Base-by-base conservation (phyloP, 2,329 filamentous ascomycete species). In the Epicoccum sorghinum region DNA sequence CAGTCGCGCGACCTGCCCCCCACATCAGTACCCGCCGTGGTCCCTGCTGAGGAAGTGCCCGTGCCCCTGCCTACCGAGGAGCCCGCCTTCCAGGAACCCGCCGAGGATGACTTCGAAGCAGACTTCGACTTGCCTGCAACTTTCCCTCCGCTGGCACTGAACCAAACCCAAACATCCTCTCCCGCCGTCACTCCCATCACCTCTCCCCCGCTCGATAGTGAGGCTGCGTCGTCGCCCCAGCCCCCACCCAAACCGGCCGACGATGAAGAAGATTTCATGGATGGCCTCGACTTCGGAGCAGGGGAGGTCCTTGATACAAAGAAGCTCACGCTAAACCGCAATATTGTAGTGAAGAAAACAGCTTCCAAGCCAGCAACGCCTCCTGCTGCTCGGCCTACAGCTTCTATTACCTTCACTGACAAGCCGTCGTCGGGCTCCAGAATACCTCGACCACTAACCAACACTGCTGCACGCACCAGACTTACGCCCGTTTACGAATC, bases 401-500 rank as follows among this genome's bases (percentile, higher is more conserved):
- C 95, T 25, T 93, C 93, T 10, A 81, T 98, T 57, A 97, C 92
- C 6, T 98, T 98, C 71, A 96, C 91, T 42, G 95, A 90, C 75
- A 92, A 93, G 55, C 62, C 66, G 7, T 65, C 72, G 18, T 65
- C 72, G 18, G 70, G 76, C 39, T 95, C 92, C 30, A 88, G 92
- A 52, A 89, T 96, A 56, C 92, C 93, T 33, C 86, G 92, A 46
- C 89, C 93, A 32, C 81, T 88, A 50, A 68, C 76, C 13, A 71
- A 66, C 18, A 47, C 53, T 2, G n/a, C 53, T 14, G 47, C 53
- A 43, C 77, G 77, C 47, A 74, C 75, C 7, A 88, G 89, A 14
- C 82, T 98, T n/a, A 93, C 96, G 70, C 92, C 93, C 22, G 92
- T 98, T 5, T 96, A 91, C 35, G 93, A 98, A 76, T 92, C 87